These are phyloP conservation scores for Tricholoma matsutake DNA, from an alignment of 768 basidiomycete genomes.

Conservation along the genomic window DNA sequence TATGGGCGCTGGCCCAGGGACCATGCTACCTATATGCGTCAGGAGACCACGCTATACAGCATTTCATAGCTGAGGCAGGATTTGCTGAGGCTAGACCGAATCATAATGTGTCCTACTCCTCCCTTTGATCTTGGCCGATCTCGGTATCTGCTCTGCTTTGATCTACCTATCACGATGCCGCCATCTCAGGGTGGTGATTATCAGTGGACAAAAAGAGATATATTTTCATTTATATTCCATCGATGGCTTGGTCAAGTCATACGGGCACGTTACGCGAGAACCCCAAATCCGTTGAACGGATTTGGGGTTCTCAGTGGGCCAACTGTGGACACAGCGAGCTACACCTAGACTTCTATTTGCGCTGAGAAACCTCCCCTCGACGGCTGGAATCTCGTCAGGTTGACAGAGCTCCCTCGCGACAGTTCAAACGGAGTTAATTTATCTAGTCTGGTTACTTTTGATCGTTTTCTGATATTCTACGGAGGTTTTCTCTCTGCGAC, in stretches of 20 bases:
- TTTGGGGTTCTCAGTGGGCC: no score
- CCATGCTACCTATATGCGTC: no score
- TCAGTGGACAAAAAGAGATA: no score
- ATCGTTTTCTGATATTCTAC: not conserved
- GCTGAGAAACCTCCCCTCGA: not conserved
- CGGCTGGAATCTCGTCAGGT: not conserved
- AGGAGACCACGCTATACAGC: no score
- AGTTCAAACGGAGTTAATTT: not conserved
- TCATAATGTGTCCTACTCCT: no score
- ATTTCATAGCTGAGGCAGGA: no score
- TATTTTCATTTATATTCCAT: not conserved
- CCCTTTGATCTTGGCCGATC: conserved; percentile 2
- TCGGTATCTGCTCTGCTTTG: not conserved
- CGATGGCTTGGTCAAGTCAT: not conserved
- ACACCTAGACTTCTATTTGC: not conserved
- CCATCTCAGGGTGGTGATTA: not conserved
- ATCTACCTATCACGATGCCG: not conserved
- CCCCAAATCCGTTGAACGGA: no score
- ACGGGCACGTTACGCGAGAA: not conserved
- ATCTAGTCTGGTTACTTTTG: not conserved
- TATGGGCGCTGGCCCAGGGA: no score
- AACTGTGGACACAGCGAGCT: no score
- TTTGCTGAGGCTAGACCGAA: no score
- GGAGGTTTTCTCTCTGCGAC: not conserved
- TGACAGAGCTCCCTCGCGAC: not conserved